These are phyloP conservation scores for Aspergillus pseudonomiae DNA, from an alignment of 2,329 filamentous ascomycete species.

Conservation along the genomic window DNA sequence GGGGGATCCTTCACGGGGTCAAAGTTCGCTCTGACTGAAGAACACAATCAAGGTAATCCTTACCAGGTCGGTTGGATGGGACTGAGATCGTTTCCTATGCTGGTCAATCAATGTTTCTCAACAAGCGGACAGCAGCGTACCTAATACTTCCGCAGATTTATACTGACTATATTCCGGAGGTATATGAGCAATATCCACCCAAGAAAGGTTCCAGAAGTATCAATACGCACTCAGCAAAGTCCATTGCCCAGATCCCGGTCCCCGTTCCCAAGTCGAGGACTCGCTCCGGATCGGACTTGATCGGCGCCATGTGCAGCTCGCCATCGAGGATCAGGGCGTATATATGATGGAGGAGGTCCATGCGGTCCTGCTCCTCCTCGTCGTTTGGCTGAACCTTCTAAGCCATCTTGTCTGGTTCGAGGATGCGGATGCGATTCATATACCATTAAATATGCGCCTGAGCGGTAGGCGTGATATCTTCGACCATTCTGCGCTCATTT, in stretches of 20 bases:
- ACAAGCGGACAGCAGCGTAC: conserved; percentile 18
- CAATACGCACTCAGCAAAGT: conserved; percentile 37
- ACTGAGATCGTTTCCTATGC: conserved; percentile 34
- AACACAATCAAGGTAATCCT: neutral
- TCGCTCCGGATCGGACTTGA: conserved; percentile 27
- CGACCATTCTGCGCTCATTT: conserved; percentile 31
- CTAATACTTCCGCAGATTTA: conserved; percentile 33
- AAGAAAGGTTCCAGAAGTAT: neutral
- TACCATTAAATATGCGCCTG: conserved; percentile 35
- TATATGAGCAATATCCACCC: neutral
- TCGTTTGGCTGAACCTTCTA: conserved; percentile 32
- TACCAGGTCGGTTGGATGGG: conserved; percentile 38
- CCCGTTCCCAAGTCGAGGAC: conserved; percentile 42
- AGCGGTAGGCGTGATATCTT: conserved; percentile 36
- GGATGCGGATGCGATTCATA: neutral
- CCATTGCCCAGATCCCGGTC: conserved; percentile 43
- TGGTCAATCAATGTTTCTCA: neutral
- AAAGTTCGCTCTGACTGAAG: too few relatives aligned
- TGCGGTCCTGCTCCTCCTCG: conserved; percentile 39
- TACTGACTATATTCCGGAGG: conserved; percentile 18
- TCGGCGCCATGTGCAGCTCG: conserved; percentile 29
- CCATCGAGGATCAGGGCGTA: conserved; percentile 38
- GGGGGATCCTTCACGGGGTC: conserved; percentile 37
- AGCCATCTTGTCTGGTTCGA: neutral
- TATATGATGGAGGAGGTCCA: conserved; percentile 40